phyloP scores from a whole-genome alignment of 306 rosid genomes.

The Luffa aegyptiaca region DNA sequence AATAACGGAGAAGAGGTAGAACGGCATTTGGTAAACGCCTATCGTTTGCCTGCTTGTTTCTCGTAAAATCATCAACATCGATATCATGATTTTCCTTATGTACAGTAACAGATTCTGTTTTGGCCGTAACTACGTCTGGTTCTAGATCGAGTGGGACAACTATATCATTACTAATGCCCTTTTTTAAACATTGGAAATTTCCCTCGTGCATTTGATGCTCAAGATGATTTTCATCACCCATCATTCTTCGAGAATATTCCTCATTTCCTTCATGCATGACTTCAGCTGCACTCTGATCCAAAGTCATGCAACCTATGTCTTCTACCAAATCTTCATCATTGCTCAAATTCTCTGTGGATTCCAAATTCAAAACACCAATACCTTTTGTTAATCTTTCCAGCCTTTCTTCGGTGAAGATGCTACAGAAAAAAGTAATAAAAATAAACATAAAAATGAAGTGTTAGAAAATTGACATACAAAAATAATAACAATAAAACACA shows the following conservation, averaged over 20 bases:
- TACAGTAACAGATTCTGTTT: conserved; percentile 30
- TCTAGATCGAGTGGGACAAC: conserved; percentile 34
- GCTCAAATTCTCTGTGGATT: conserved; percentile 26
- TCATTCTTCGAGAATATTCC: conserved; percentile 25
- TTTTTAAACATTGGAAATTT: conserved; percentile 26
- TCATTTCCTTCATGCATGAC: conserved; percentile 27
- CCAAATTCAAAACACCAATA: conserved; percentile 50
- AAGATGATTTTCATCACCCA: conserved; percentile 19
- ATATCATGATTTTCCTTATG: conserved; percentile 44
- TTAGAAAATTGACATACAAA: background rate
- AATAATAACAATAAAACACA: background rate
- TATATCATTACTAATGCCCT: conserved; percentile 14
- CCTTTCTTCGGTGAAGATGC: conserved; percentile 96
- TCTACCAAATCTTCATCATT: conserved; percentile 34
- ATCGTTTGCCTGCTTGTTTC: conserved; percentile 57
- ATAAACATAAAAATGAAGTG: conserved; percentile 12
- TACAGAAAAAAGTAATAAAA: conserved; percentile 37
- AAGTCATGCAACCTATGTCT: conserved; percentile 22
- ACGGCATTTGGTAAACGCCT: conserved; percentile 72
- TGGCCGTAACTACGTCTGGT: conserved; percentile 22
- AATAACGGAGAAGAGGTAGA: conserved; percentile 69
- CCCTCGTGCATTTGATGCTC: conserved; percentile 32
- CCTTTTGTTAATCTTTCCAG: conserved; percentile 71
- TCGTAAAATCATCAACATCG: conserved; percentile 38
- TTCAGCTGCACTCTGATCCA: conserved; percentile 26